Percentiles rank a stretch among this genome's conserved stretches.
These are phyloP conservation scores for Noccaea caerulescens DNA, from an alignment of 345 rosid species.

Conservation along the genomic window DNA sequence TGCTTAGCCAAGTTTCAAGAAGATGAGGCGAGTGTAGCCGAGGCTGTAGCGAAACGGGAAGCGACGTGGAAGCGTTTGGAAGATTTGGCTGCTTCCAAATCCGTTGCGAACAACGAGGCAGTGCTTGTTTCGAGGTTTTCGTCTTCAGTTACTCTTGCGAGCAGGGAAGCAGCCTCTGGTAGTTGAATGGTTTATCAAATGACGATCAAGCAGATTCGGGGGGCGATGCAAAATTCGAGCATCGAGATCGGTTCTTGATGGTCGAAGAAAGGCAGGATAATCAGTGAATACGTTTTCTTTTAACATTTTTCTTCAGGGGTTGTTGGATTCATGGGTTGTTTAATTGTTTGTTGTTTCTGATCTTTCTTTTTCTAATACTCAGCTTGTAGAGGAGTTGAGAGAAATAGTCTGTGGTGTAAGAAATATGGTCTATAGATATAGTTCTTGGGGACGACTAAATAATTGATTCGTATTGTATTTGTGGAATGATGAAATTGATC, in stretches of 20 bases:
- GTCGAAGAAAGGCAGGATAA: not conserved
- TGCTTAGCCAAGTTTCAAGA: slow-evolving; percentile 64
- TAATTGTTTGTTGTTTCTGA: slow-evolving; percentile 32
- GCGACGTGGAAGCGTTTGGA: slow-evolving; percentile 69
- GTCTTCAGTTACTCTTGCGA: slow-evolving; percentile 54
- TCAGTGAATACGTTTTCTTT: slow-evolving; percentile 4
- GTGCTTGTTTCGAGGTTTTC: slow-evolving; percentile 56
- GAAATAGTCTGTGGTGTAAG: slow-evolving; percentile 24
- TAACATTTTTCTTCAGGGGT: slow-evolving; percentile 5
- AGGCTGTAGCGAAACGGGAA: slow-evolving; percentile 56
- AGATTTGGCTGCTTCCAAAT: slow-evolving; percentile 64
- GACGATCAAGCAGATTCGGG: slow-evolving; percentile 1
- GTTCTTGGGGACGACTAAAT: slow-evolving; percentile 29
- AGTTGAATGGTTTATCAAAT: slow-evolving; percentile 42
- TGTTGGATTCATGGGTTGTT: slow-evolving; percentile 22
- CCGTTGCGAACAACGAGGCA: slow-evolving; percentile 55
- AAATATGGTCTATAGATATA: slow-evolving; percentile 38
- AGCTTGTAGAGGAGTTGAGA: slow-evolving; percentile 24
- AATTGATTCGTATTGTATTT: slow-evolving; percentile 23
- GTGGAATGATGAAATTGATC: slow-evolving; percentile 25
- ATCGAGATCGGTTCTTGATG: not conserved
- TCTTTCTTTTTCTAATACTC: not conserved
- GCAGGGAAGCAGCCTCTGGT: slow-evolving; percentile 30
- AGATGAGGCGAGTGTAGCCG: slow-evolving; percentile 53
- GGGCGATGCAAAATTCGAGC: not conserved